Evolutionary conservation across 441 rosid genomes (phyloP).

Genomic region (Adansonia madagascariensis): DNA sequence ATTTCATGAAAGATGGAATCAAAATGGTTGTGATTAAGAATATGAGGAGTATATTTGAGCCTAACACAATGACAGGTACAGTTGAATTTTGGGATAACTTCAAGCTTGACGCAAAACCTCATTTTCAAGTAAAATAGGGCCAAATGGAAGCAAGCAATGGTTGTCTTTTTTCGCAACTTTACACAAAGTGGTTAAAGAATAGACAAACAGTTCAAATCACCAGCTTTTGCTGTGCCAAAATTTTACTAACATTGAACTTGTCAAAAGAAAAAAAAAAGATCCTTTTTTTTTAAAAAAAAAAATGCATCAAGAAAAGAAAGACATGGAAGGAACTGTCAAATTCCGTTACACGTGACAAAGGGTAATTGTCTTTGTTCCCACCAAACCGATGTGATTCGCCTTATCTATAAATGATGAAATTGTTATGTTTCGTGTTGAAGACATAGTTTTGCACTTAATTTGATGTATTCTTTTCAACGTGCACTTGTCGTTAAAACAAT

Average conservation of each 20-base stretch:
- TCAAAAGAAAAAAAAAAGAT: background rate
- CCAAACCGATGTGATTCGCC: slow-evolving; percentile 31
- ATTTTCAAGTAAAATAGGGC: slow-evolving; percentile 16
- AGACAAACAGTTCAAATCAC: slow-evolving; percentile 19
- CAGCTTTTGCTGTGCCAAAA: background rate
- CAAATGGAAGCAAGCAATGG: slow-evolving; percentile 14
- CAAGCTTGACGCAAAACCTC: background rate
- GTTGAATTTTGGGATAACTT: background rate
- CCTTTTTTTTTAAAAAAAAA: background rate
- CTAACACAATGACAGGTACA: background rate
- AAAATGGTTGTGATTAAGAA: background rate
- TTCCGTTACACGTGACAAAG: slow-evolving; percentile 33
- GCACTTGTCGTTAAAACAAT: slow-evolving; percentile 30
- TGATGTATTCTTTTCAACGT: slow-evolving; percentile 24
- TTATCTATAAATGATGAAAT: slow-evolving; percentile 38
- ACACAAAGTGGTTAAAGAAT: slow-evolving; percentile 14
- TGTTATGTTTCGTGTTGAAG: slow-evolving; percentile 33
- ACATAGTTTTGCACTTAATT: slow-evolving; percentile 25
- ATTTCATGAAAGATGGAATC: background rate
- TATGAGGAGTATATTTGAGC: background rate
- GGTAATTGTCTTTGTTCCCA: slow-evolving; percentile 27
- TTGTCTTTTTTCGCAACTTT: background rate
- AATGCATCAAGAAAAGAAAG: background rate
- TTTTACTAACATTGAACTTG: background rate
- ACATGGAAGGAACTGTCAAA: slow-evolving; percentile 21